Percentiles rank a stretch among this genome's conserved stretches.
phyloP scores from a whole-genome alignment of 2,329 filamentous ascomycete species.

The Colletotrichum siamense region DNA sequence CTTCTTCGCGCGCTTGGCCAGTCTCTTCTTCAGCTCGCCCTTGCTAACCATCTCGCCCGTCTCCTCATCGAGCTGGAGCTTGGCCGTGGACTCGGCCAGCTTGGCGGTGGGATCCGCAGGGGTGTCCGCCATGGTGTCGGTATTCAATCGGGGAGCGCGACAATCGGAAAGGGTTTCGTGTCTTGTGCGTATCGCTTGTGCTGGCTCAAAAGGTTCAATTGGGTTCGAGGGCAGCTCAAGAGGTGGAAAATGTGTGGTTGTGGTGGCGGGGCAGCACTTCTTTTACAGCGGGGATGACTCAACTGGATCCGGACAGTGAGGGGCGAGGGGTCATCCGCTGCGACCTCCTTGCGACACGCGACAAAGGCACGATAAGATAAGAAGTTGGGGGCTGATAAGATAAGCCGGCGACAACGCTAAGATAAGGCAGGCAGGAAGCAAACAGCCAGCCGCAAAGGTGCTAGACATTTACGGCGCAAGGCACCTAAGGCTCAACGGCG shows the following conservation, averaged over 20 bases:
- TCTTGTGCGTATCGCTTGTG: background rate
- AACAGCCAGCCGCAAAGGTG: background rate
- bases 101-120: constrained; percentile 56
- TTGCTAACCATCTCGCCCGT: constrained; percentile 72
- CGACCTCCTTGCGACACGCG: background rate
- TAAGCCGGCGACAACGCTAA: too few relatives aligned
- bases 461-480: background rate
- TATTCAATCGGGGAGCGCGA: background rate
- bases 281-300: constrained; percentile 20
- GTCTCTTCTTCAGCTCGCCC: constrained; percentile 66
- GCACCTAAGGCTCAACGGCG: background rate
- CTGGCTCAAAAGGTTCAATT: background rate
- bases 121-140: constrained; percentile 50
- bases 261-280: constrained; percentile 20
- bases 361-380: constrained; percentile 13
- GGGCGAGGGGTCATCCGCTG: constrained; percentile 11
- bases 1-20: constrained; percentile 64
- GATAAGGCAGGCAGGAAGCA: background rate
- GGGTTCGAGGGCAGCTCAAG: background rate
- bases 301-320: constrained; percentile 1
- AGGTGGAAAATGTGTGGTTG: constrained; percentile 3
- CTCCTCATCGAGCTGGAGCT: constrained; percentile 67
- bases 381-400: too few relatives aligned
- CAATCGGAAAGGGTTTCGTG: accelerated
- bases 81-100: constrained; percentile 55